Percentiles rank a stretch among this genome's conserved stretches.
Evolutionary conservation across 1,284 basidiomycete genomes (phyloP).

Genomic region (Malassezia restricta): DNA sequence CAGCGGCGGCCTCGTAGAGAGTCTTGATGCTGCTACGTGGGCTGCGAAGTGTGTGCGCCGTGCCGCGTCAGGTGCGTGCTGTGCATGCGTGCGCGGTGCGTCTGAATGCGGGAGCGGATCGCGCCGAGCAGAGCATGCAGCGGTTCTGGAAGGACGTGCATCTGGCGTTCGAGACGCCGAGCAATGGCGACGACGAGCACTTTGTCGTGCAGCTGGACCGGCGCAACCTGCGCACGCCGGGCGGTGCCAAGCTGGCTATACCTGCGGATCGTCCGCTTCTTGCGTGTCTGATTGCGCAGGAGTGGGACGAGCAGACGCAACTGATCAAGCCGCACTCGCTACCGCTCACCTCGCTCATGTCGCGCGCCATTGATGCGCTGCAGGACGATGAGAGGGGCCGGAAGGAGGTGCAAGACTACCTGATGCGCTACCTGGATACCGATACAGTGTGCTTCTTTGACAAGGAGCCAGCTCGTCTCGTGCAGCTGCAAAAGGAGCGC

Average conservation of each 20-base stretch:
- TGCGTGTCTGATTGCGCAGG: conserved; percentile 75
- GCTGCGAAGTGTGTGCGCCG: background rate
- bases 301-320: conserved; percentile 87
- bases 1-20: too few species aligned
- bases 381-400: conserved; percentile 52
- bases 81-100: background rate
- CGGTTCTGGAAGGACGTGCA: conserved; percentile 35
- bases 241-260: conserved; percentile 61
- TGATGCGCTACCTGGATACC: conserved; percentile 81
- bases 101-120: conserved; percentile 1
- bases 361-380: conserved; percentile 76
- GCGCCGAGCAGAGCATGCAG: conserved; percentile 20
- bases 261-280: conserved; percentile 61
- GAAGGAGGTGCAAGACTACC: conserved; percentile 57
- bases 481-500: conserved; percentile 66
- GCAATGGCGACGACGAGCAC: conserved; percentile 11
- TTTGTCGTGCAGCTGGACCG: conserved; percentile 63
- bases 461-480: conserved; percentile 62
- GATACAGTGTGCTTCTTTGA: conserved; percentile 90
- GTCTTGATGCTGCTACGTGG: background rate
- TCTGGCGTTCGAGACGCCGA: background rate
- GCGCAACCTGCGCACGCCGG: conserved; percentile 74
- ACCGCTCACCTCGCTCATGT: conserved; percentile 81
- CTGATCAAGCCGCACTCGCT: conserved; percentile 78
- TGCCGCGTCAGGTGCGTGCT: background rate